Evolutionary conservation across 2,329 filamentous ascomycete species (phyloP), one percentile per base, ranked within the genome.

Genomic region (Coniochaeta pulveracea): DNA sequence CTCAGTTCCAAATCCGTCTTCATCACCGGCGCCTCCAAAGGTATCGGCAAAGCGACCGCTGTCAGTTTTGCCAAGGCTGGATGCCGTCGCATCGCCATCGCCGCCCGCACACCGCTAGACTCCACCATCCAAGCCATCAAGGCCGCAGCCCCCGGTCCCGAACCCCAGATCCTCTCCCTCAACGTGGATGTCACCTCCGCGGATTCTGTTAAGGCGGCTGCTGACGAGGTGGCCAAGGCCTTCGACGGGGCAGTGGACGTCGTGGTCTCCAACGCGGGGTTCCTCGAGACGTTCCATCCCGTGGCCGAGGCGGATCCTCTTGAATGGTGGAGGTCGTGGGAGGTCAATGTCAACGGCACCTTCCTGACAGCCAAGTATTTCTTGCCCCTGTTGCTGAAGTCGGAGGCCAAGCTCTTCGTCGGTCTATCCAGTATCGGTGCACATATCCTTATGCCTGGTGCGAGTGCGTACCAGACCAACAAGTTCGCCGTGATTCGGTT

Each of bases 301-400:
- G 47, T 63, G 11, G 46, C 45, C 12, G 57, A 64, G n/a, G 45
- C 51, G 3, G 48, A 60, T 16, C 49, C 55, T 4, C 46, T 51
- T 2, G 58, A 59, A n/a, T 71, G 64, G 54, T 66, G 60, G 57
- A 44, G 43, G 15, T 56, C 57, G 19, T 65, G 58, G 46, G 61
- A 68, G 23, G 59, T 69, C 34, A 73, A 73, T 37, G 45, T 72
- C 18, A 63, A 59, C 30, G 68, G 69, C 0, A 48, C 56, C 0
- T 65, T 66, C 26, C 52, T 67, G 10, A 45, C 60, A 17, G 57
- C 60, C 2, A 51, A 54, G 11, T 54, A 58, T 1, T 71, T 74
- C 40, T 48, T 75, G n/a, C 64, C 66, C 0, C 34, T 66, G 19
- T 38, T 72, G 23, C 27, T 35, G 14, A 14, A 19, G 26, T 23